Percentiles rank a stretch among this genome's conserved stretches.
These are phyloP conservation scores for Graphilbum ipis-grandicollis DNA, from an alignment of 2,329 filamentous ascomycete species.

Conservation along the genomic window DNA sequence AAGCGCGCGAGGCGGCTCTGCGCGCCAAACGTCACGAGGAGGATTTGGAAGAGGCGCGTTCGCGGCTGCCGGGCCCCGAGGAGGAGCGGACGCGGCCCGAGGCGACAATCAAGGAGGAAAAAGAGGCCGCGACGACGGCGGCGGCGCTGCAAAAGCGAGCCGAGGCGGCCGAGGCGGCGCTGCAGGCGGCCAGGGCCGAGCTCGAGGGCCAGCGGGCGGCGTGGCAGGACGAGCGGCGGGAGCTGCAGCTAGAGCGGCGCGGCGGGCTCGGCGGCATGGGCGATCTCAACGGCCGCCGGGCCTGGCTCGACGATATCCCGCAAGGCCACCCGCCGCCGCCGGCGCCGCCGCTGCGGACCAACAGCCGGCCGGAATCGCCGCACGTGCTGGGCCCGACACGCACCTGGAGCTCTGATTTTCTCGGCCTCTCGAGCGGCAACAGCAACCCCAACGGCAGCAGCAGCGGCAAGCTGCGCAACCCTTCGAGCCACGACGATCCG, in stretches of 20 bases:
- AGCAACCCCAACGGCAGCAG: constrained; percentile 21
- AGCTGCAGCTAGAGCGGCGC: constrained; percentile 1
- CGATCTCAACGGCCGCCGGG: constrained; percentile 19
- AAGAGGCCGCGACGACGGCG: too few species aligned
- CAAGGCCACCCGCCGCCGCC: constrained; percentile 8
- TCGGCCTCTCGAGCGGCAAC: constrained; percentile 25
- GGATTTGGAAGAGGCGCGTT: constrained; percentile 57
- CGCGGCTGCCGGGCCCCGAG: constrained; percentile 44
- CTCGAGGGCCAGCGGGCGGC: constrained; percentile 29
- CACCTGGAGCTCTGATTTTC: constrained; percentile 36
- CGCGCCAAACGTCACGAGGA: constrained; percentile 57
- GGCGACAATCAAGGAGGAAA: too few species aligned
- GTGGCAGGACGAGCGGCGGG: constrained; percentile 15
- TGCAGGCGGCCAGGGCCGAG: constrained; percentile 35
- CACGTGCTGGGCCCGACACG: constrained; percentile 26
- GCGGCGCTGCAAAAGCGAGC: constrained; percentile 46
- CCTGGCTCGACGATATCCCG: constrained; percentile 34
- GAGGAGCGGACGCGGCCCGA: too few species aligned
- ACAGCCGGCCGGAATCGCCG: constrained; percentile 35
- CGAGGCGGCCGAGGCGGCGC: constrained; percentile 46
- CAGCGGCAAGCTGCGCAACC: constrained; percentile 31
- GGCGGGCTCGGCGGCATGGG: too few species aligned
- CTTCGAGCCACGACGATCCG: constrained; percentile 29
- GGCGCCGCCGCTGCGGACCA: constrained; percentile 15
- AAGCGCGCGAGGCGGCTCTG: constrained; percentile 65